A percentile compares a stretch with the other conserved stretches of the same genome.
Evolutionary conservation across 257 asterid genomes (phyloP).

Genomic region (Forsythia viridissima): DNA sequence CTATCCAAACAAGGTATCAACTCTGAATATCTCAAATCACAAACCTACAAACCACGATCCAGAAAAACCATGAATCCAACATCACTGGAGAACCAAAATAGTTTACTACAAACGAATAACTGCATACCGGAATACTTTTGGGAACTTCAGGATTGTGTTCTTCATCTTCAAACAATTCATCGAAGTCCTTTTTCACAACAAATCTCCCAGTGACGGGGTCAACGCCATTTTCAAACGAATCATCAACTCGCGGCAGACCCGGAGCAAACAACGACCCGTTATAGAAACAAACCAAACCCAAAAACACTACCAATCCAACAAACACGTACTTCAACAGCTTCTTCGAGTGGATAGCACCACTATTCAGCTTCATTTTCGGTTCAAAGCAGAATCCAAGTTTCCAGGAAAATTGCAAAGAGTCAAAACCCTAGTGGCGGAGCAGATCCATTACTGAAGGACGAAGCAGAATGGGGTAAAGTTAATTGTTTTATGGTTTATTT

Average conservation of each 20-base stretch:
- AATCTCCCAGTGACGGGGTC: constrained; percentile 56
- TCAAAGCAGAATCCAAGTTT: constrained; percentile 3
- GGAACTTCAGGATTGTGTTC: constrained; percentile 59
- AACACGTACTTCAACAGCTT: constrained; percentile 54
- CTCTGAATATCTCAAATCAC: constrained; percentile 82
- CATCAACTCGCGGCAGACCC: constrained; percentile 61
- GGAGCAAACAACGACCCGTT: constrained; percentile 53
- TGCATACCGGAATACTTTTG: constrained; percentile 67
- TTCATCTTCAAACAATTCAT: constrained; percentile 52
- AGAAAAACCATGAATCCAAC: background rate
- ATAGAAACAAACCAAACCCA: constrained; percentile 72
- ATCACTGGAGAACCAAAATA: background rate
- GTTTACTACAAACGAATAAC: background rate
- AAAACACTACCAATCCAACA: constrained; percentile 46
- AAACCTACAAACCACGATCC: constrained; percentile 48
- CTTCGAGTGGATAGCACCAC: constrained; percentile 32
- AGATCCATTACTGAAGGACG: constrained; percentile 47
- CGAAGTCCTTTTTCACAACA: constrained; percentile 37
- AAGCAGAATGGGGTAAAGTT: constrained; percentile 39
- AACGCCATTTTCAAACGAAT: constrained; percentile 46
- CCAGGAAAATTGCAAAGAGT: constrained; percentile 12
- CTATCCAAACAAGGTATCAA: constrained; percentile 89
- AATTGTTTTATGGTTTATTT: background rate
- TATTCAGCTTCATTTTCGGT: constrained; percentile 49
- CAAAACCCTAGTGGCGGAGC: constrained; percentile 42